Evolutionary conservation across 2,329 filamentous ascomycete genomes (phyloP).

Genomic region (Fusarium sp.): DNA sequence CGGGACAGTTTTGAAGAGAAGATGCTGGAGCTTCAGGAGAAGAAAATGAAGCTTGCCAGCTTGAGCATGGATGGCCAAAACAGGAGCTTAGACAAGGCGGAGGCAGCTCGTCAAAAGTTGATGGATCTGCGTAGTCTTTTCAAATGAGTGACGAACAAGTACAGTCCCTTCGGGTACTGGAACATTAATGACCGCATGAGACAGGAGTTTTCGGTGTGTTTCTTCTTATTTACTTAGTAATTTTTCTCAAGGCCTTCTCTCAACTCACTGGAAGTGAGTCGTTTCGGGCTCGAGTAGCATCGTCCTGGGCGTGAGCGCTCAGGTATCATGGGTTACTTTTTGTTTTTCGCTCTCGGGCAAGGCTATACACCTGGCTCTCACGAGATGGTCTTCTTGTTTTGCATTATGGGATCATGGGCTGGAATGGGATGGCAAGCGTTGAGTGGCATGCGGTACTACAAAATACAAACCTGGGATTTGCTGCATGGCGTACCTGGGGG

Average conservation of each 20-base stretch:
- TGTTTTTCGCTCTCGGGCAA: slow-evolving; percentile 17
- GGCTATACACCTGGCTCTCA: slow-evolving; percentile 46
- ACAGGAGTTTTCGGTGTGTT: slow-evolving; percentile 39
- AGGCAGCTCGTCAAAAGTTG: slow-evolving; percentile 70
- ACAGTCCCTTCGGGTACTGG: slow-evolving; percentile 18
- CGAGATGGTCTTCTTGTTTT: slow-evolving; percentile 41
- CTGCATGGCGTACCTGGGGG: slow-evolving; percentile 22
- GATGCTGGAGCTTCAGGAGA: slow-evolving; percentile 88
- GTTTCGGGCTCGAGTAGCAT: slow-evolving; percentile 35
- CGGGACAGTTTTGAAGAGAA: slow-evolving; percentile 90
- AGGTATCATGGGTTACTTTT: slow-evolving; percentile 33
- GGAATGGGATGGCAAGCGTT: slow-evolving; percentile 32
- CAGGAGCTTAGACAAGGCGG: slow-evolving; percentile 63
- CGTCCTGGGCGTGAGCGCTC: slow-evolving; percentile 25
- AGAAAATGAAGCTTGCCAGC: slow-evolving; percentile 92
- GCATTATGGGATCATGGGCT: slow-evolving; percentile 30
- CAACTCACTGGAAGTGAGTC: slow-evolving; percentile 37
- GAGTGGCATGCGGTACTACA: slow-evolving; percentile 34
- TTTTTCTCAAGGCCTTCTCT: slow-evolving; percentile 38
- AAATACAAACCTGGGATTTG: slow-evolving; percentile 37
- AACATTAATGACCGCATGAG: slow-evolving; percentile 32
- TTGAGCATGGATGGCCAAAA: slow-evolving; percentile 80
- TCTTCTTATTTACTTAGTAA: slow-evolving; percentile 43
- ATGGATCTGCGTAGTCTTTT: slow-evolving; percentile 70
- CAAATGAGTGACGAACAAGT: slow-evolving; percentile 53